Evolutionary conservation across 305 asterid genomes (phyloP).

Genomic region (Fraxinus ornus): DNA sequence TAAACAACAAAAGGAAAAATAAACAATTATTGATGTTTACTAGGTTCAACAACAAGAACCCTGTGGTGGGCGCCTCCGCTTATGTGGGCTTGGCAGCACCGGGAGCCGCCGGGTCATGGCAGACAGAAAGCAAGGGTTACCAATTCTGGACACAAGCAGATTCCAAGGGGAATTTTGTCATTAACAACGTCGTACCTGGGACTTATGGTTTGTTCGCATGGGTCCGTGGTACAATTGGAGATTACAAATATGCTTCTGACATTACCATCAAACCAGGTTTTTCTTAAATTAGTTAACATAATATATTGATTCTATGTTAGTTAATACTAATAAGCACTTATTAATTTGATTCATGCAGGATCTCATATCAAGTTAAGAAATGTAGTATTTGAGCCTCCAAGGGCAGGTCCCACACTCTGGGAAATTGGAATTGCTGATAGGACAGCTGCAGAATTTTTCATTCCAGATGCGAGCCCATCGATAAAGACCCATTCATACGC

Average conservation of each 20-base stretch:
- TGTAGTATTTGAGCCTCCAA: conserved; percentile 46
- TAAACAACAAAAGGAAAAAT: neutral
- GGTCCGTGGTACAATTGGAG: conserved; percentile 53
- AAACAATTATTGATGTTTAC: neutral
- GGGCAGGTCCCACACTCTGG: conserved; percentile 65
- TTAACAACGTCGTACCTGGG: conserved; percentile 43
- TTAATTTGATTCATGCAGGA: conserved; percentile 26
- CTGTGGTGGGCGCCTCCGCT: conserved; percentile 34
- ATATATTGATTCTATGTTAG: neutral
- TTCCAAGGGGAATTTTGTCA: conserved; percentile 35
- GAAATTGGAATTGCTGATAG: conserved; percentile 73
- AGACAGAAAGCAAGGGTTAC: conserved; percentile 69
- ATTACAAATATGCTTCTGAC: conserved; percentile 36
- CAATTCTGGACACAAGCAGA: conserved; percentile 71
- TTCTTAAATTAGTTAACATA: neutral
- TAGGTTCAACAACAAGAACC: conserved; percentile 29
- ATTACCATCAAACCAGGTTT: conserved; percentile 40
- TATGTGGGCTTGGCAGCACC: conserved; percentile 67
- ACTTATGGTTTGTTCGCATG: conserved; percentile 57
- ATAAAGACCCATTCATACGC: conserved; percentile 36
- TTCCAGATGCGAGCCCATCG: conserved; percentile 42
- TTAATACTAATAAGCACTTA: neutral
- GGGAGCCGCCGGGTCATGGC: conserved; percentile 69
- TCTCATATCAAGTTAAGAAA: conserved; percentile 9
- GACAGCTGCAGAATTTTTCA: conserved; percentile 54